A percentile compares a stretch with the other conserved stretches of the same genome.
Evolutionary conservation across 2,329 filamentous ascomycete genomes (phyloP).

Genomic region (Pezicula radicicola): DNA sequence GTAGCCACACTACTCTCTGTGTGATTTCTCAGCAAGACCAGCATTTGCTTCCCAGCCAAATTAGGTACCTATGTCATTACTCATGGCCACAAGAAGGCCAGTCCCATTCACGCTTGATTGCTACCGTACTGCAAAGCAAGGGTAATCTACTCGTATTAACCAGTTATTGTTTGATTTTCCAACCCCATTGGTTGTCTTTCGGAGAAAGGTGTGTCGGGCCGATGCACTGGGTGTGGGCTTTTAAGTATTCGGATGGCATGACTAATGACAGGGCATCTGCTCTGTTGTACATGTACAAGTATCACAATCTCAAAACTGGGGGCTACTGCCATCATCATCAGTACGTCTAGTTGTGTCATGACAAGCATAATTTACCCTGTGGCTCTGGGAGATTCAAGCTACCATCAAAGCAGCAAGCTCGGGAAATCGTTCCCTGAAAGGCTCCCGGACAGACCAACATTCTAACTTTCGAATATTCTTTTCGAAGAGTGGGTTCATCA

Average conservation of each 20-base stretch:
- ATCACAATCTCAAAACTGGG: too few species aligned
- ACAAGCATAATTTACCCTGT: neutral
- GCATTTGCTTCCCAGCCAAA: neutral
- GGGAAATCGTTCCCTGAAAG: constrained; percentile 4
- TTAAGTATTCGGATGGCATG: neutral
- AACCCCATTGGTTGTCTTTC: too few species aligned
- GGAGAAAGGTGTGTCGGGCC: too few species aligned
- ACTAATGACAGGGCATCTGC: neutral
- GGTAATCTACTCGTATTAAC: too few species aligned
- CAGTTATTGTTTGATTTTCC: too few species aligned
- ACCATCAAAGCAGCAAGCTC: constrained; percentile 3
- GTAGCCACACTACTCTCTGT: neutral
- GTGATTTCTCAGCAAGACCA: neutral
- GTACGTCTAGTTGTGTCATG: neutral
- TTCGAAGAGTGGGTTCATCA: constrained; percentile 4
- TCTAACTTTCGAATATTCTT: constrained; percentile 2
- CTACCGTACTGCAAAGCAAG: too few species aligned
- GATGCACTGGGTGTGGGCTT: too few species aligned
- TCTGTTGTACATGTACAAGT: too few species aligned
- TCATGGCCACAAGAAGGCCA: too few species aligned
- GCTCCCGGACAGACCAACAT: constrained; percentile 3
- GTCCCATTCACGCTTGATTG: too few species aligned
- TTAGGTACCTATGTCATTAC: neutral
- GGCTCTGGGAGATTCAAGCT: neutral
- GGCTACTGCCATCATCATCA: neutral